Base-by-base conservation (phyloP, 305 asterid genomes). In the Fraxinus ornus region DNA sequence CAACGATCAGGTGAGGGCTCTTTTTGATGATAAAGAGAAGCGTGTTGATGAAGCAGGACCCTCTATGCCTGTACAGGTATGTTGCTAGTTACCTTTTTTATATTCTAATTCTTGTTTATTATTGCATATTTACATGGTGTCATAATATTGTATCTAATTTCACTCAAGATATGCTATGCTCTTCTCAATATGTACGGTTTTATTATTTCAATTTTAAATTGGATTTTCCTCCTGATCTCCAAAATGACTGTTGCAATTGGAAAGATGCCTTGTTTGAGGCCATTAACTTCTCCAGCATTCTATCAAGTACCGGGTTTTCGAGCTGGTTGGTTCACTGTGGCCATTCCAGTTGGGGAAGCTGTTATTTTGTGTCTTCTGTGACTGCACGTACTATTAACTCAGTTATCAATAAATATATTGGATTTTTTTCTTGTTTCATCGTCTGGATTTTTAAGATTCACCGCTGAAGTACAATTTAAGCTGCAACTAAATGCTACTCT, bases 11-110 rank as follows among this genome's bases (percentile, higher is more conserved):
- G 99, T 93, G 84, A 91, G 99, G 86, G 99, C 98, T 76, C 83
- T 97, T 78, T 97, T 92, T 88, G 99, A 97, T 86, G 97, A 95
- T 83, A 85, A 86, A 79, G 98, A 98, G 86, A 92, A 89, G 79
- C 94, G 92, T 83, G 92, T 93, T 80, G 89, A 92, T 87, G 89
- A 91, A 87, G 99, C 97, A 0, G 97, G 97, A 68, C 98, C 99
- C 72, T 97, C 99, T 36, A 88, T 88, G 74, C 99, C 99, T 76
- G 98, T 95, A 78, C 99, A 95, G 97, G 99, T 94, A 84, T 72
- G 84, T 75, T 52, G 49, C 74, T 70, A 35, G 21, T 44, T 62
- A 39, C 30, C 32, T 33, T 33, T 77, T 30, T 70, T 79, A 64
- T 76, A 57, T 37, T 66, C 3, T 19, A 39, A 12, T 15, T 78